phyloP scores from a whole-genome alignment of 257 asterid genomes.

The Ajuga chamaepitys region DNA sequence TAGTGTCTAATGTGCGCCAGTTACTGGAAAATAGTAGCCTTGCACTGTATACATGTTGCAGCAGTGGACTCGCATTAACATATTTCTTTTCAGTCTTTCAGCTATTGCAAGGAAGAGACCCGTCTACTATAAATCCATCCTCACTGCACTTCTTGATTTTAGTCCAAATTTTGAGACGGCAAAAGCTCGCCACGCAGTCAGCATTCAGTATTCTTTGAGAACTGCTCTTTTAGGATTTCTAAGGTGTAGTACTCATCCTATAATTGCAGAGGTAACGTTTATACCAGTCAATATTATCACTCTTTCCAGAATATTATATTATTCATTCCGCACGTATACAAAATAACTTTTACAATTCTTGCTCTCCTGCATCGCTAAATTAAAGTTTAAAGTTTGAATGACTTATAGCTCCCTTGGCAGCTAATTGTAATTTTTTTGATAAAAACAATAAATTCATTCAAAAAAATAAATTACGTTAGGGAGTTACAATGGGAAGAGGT shows the following conservation, averaged over 20 bases:
- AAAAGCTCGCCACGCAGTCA: constrained; percentile 65
- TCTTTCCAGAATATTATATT: not conserved
- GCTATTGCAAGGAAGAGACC: constrained; percentile 83
- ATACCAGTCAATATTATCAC: not conserved
- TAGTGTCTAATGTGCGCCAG: not conserved
- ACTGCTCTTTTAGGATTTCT: constrained; percentile 91
- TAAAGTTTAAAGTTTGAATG: constrained; percentile 8
- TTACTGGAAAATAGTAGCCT: not conserved
- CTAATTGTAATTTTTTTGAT: constrained; percentile 4
- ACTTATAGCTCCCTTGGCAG: not conserved
- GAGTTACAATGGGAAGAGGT: too few relatives aligned
- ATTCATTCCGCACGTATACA: not conserved
- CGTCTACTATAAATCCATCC: constrained; percentile 52
- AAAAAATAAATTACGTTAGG: too few relatives aligned
- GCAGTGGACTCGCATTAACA: constrained; percentile 11
- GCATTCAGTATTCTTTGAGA: constrained; percentile 83
- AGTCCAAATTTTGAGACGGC: constrained; percentile 47
- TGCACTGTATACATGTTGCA: not conserved
- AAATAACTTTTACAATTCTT: not conserved
- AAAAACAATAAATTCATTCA: too few relatives aligned
- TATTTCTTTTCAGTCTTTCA: constrained; percentile 66
- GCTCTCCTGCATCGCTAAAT: constrained; percentile 13
- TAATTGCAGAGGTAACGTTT: constrained; percentile 62
- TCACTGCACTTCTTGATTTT: constrained; percentile 64
- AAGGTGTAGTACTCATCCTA: constrained; percentile 81